Conservation (phyloP, 805 yeast species). For the Ogataea siamensis region DNA sequence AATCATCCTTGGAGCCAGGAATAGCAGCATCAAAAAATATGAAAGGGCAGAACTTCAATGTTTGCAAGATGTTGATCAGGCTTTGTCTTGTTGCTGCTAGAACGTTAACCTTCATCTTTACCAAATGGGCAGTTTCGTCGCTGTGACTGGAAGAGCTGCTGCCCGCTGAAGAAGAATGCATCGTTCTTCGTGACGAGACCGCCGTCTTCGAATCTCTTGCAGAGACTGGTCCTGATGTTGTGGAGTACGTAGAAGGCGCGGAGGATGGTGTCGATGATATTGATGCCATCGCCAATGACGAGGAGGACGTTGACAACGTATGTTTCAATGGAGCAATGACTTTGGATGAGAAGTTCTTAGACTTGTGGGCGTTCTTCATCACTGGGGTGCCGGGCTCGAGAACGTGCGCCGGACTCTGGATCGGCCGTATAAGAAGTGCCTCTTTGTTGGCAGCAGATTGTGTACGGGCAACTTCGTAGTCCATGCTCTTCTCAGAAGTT, state of each 20-base stretch:
- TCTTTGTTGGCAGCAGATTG: constrained; percentile 1
- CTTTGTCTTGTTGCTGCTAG: constrained; percentile 17
- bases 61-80: constrained; percentile 31
- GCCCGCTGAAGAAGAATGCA: background rate
- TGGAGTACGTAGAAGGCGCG: background rate
- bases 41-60: constrained; percentile 36
- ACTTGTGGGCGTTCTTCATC: constrained; percentile 9
- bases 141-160: background rate
- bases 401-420: constrained; percentile 1
- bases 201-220: background rate
- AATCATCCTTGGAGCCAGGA: constrained; percentile 8
- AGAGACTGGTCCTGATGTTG: background rate
- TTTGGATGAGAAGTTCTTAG: constrained; percentile 20
- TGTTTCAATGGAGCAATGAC: constrained; percentile 23
- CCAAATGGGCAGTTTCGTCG: constrained; percentile 6
- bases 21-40: constrained; percentile 26
- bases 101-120: constrained; percentile 16
- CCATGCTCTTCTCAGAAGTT: constrained; percentile 12
- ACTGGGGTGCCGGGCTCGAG: constrained; percentile 10
- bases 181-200: background rate
- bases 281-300: constrained; percentile 8
- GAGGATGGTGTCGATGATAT: constrained; percentile 4
- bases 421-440: background rate
- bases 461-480: constrained; percentile 7
- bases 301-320: constrained; percentile 12